Evolutionary conservation across 2,329 filamentous ascomycete genomes (phyloP), one percentile per base, ranked within the genome.

Genomic region (Penicillium sp.): DNA sequence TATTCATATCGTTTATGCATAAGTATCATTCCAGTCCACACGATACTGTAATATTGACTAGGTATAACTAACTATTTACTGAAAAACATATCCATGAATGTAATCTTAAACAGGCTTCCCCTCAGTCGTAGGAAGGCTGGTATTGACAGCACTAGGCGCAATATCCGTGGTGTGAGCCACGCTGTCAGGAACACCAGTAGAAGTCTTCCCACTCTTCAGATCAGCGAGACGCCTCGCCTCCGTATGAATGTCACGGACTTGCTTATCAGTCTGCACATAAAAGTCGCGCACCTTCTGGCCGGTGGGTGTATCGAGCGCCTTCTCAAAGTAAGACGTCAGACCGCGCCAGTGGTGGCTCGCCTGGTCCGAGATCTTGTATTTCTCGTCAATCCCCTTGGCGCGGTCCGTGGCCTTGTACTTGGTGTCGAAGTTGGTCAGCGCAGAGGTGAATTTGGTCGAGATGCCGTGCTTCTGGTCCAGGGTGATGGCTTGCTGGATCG

Each of bases 401-500:
- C 88, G 90, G 73, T 97, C 91, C 45, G 85, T 88, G 52, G 92
- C 93, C 69, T 96, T 89, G 77, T 90, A 91, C 79, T 92, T 94
- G 65, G 80, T 70, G 79, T 97, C 90, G 68, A 97, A 87, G 72
- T 83, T 82, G 68, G 82, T 79, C 58, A 97, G 83, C 33, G 88
- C 89, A 61, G 74, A 79, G 61, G 90, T 85, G 83, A 99, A 99
- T 65, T 87, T 86, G 68, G 73, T 80, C 58, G 88, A 89, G 67
- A 97, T 86, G 64, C 90, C 90, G 76, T 97, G 92, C 78, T 93
- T 88, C 71, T 89, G 80, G 79, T 99, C 94, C 52, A 97, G 85
- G 28, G 90, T 84, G 67, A 99, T 89, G 61, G 91, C 93, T 61
- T 83, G 83, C 77, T 94, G 83, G 65, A 96, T 87, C 51, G 90